Percentiles rank a stretch among this genome's conserved stretches.
phyloP scores from a whole-genome alignment of 169 alveolate genomes.

The Cryptosporidium andersoni region DNA sequence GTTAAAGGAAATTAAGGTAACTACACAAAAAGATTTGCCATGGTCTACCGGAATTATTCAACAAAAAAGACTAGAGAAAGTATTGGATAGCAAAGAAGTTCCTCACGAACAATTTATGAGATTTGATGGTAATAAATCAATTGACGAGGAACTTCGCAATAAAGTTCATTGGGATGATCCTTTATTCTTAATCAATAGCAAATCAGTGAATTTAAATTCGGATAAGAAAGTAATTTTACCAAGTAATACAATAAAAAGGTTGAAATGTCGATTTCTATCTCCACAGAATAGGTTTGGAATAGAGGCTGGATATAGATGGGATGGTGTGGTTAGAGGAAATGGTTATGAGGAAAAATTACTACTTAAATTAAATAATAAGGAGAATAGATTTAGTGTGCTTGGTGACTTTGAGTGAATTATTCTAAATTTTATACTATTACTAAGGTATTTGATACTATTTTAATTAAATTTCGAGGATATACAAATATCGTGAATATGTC shows the following conservation, averaged over 20 bases:
- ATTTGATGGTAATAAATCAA: slow-evolving; percentile 1
- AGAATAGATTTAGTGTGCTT: background rate
- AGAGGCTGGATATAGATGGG: slow-evolving; percentile 95
- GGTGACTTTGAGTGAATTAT: too few species aligned
- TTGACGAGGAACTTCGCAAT: slow-evolving; percentile 40
- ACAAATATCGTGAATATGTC: background rate
- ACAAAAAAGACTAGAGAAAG: background rate
- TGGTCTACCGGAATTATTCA: slow-evolving; percentile 46
- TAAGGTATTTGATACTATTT: background rate
- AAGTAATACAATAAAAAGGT: slow-evolving; percentile 54
- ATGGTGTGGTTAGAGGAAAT: slow-evolving; percentile 93
- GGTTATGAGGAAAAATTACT: slow-evolving; percentile 88
- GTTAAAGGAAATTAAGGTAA: background rate
- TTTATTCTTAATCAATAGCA: slow-evolving; percentile 1
- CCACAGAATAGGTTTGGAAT: slow-evolving; percentile 90
- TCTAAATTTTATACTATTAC: background rate
- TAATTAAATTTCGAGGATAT: background rate
- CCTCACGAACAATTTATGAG: background rate
- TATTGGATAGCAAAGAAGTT: background rate
- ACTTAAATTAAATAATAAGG: background rate
- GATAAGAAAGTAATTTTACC: background rate
- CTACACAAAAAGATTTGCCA: slow-evolving; percentile 4
- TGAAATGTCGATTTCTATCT: slow-evolving; percentile 85
- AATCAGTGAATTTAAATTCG: background rate
- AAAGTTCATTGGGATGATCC: slow-evolving; percentile 66